Evolutionary conservation across 257 asterid species (phyloP), one percentile per base, ranked within the genome.

Genomic region (Rauvolfia tetraphylla): DNA sequence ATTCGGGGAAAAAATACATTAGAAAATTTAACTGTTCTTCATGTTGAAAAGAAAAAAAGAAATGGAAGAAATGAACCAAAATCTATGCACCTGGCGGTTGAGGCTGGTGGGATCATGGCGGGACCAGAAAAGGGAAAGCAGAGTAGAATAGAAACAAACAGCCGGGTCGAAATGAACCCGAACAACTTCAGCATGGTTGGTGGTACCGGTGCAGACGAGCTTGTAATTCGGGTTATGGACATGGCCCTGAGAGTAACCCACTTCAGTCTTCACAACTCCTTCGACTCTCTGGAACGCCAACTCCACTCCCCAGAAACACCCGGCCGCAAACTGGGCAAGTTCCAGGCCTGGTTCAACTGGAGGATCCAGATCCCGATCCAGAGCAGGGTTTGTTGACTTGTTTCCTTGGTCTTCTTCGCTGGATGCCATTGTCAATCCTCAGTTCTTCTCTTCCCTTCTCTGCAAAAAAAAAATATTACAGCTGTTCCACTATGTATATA

Each of bases 291-390:
- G 98, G 63, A 84, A 92, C 2, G 92, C 78, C 81, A 92, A 56
- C 39, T 92, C 98, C 61, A 92, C 91, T 11, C 98, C 84, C 97
- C 98, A 92, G 80, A 92, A 92, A 82, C 97, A 92, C 1, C 98
- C 98, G 49, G 97, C 97, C 0, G 86, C 98, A 53, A 92, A 90
- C 62, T 92, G 96, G 79, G 96, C 95, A 33, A 89, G 68, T 74
- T 89, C 97, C 68, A 87, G 88, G 62, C 87, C 87, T 76, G 89
- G 79, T 20, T 76, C 73, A 15, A 15, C 67, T 51, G 93, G 89
- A 13, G 80, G 27, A 44, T 91, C 93, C 22, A 23, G 66, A 79
- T 91, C 97, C 76, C 83, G 88, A 5, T 83, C 84, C 4, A 75
- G 75, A 0, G 95, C 95, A 58, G 89, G 93, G 92, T 91, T 93